These are phyloP conservation scores for Fagopyrum homotropicum DNA, from an alignment of 148 eudicot genomes.

Conservation along the genomic window DNA sequence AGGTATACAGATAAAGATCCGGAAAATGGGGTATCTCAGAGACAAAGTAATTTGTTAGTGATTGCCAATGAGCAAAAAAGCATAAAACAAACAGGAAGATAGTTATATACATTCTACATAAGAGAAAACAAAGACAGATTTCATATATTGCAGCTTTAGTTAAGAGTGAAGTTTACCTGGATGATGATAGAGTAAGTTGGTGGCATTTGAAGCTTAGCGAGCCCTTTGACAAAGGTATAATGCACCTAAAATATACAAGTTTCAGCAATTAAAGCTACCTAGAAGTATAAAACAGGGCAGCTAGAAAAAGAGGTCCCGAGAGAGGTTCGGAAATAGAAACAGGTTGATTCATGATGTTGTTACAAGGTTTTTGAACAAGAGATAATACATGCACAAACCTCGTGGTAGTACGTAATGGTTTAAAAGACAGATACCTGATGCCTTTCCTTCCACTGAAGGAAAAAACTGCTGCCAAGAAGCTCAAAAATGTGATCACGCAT, in stretches of 20 bases:
- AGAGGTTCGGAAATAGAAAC: not conserved
- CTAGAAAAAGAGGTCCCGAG: not conserved
- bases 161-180: slow-evolving; percentile 42
- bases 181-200: slow-evolving; percentile 66
- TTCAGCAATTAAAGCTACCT: not conserved
- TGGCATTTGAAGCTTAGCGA: slow-evolving; percentile 64
- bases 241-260: slow-evolving; percentile 44
- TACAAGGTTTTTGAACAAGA: not conserved
- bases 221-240: slow-evolving; percentile 58
- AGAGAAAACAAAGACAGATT: not conserved
- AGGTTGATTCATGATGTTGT: not conserved
- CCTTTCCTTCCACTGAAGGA: slow-evolving; percentile 89
- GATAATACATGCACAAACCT: not conserved
- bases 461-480: slow-evolving; percentile 79
- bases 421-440: slow-evolving; percentile 55
- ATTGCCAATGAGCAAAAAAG: not conserved
- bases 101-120: not conserved
- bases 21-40: not conserved
- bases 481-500: slow-evolving; percentile 99
- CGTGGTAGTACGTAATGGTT: not conserved
- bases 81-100: not conserved
- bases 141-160: not conserved
- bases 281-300: not conserved
- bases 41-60: not conserved
- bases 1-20: not conserved